These are phyloP conservation scores for Endogone sp. DNA, from an alignment of 192 early-diverging fungal species.

Conservation along the genomic window DNA sequence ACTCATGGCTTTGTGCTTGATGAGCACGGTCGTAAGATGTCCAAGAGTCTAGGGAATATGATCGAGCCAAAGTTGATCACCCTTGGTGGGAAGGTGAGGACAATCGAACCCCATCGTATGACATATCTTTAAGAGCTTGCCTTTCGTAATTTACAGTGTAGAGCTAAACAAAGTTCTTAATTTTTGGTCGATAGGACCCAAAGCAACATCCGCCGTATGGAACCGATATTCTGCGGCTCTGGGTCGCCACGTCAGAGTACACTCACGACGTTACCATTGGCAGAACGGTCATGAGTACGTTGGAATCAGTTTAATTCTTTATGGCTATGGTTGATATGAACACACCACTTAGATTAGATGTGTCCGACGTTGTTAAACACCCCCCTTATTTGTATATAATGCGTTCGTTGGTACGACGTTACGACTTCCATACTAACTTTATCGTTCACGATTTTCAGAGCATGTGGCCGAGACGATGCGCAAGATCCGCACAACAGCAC, in stretches of 20 bases:
- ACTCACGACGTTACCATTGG: slow-evolving; percentile 71
- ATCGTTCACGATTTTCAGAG: slow-evolving; percentile 15
- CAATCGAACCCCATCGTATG: not conserved
- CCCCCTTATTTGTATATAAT: no score
- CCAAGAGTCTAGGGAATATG: slow-evolving; percentile 79
- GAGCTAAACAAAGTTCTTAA: not conserved
- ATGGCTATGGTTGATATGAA: not conserved
- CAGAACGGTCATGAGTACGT: slow-evolving; percentile 50
- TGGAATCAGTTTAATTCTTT: not conserved
- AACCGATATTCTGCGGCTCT: slow-evolving; percentile 67
- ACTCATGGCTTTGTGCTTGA: slow-evolving; percentile 86
- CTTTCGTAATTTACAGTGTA: no score
- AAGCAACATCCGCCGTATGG: slow-evolving; percentile 71
- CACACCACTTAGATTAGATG: not conserved
- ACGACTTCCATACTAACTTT: no score
- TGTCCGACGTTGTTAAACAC: not conserved
- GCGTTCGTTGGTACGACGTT: no score
- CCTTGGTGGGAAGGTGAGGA: slow-evolving; percentile 54
- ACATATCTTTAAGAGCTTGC: not conserved
- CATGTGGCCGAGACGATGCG: slow-evolving; percentile 63
- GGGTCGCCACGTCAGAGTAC: slow-evolving; percentile 74
- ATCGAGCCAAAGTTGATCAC: slow-evolving; percentile 62
- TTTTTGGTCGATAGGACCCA: slow-evolving; percentile 34
- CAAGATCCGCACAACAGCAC: slow-evolving; percentile 70
- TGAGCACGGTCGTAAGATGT: slow-evolving; percentile 77